Evolutionary conservation across 2,329 filamentous ascomycete species (phyloP), one percentile per base, ranked within the genome.

Genomic region (Paecilomyces dactylethromorphus): DNA sequence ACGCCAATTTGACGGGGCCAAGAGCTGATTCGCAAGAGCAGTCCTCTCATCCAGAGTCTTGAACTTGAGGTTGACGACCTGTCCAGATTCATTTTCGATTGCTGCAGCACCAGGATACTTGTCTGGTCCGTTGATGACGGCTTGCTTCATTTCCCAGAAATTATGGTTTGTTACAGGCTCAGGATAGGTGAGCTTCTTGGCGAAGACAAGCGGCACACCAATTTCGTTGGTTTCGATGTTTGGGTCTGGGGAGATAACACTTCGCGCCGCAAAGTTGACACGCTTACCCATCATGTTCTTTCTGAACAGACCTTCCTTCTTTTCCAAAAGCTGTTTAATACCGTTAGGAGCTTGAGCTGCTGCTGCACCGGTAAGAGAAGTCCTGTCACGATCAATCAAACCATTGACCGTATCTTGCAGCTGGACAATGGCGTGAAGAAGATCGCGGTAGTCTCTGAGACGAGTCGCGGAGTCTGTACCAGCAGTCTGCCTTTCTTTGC

Each of bases 211-310:
- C 18, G 94, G 94, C 2, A 99, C 93, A 73, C 94, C 94, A 65
- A 99, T 97, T 76, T 99, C 94, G 74, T 96, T 97, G 18, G 94
- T 97, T 75, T 99, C 94, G 68, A 99, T 96, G 70, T 97, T 99
- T 2, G 94, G 94, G 71, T 99, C 94, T 0, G 94, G 94, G 10
- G 93, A 97, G 67, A 99, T 99, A 73, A 99, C 94, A 82, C 90
- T 96, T 73, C 94, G 89, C 39, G 94, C 94, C 55, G 94, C 94
- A 73, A 94, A 97, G 75, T 99, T 97, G 78, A 99, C 94, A 80
- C 94, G 92, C 81, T 99, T 99, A 61, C 94, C 94, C 94, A 99
- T 99, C 94, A 99, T 97, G 76, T 99, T 97, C 81, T 96, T 97
- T 68, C 94, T 84, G 81, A 99, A 99, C 31, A 99, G 82, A 64